Evolutionary conservation across 2,329 filamentous ascomycete species (phyloP).

Genomic region (Neopestalotiopsis rosae): DNA sequence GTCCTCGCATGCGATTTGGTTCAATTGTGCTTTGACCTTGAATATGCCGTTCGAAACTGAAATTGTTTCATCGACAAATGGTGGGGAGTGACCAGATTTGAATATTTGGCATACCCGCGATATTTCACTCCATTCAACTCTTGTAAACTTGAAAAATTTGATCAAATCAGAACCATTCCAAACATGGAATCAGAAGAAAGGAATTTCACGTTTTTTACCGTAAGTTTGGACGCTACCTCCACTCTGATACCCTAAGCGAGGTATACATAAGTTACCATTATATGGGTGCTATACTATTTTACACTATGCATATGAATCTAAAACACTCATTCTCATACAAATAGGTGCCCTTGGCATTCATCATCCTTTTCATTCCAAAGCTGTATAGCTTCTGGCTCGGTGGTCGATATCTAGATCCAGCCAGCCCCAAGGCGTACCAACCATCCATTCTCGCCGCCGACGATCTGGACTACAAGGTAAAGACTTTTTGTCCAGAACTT

Average conservation of each 20-base stretch:
- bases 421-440: slow-evolving; percentile 22
- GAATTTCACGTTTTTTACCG: slow-evolving; percentile 21
- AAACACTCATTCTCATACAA: too few species aligned
- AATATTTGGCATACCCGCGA: neutral
- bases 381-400: slow-evolving; percentile 23
- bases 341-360: slow-evolving; percentile 24
- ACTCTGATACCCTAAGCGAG: too few species aligned
- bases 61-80: neutral
- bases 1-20: neutral
- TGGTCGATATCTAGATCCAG: slow-evolving; percentile 22
- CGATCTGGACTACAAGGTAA: slow-evolving; percentile 21
- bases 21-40: neutral
- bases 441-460: slow-evolving; percentile 22
- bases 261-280: too few species aligned
- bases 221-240: neutral
- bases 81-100: neutral
- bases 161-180: neutral
- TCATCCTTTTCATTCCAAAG: slow-evolving; percentile 24
- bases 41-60: neutral
- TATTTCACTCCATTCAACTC: neutral
- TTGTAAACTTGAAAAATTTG: neutral
- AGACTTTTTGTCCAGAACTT: neutral
- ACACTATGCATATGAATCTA: too few species aligned
- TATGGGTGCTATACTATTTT: too few species aligned
- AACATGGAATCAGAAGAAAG: slow-evolving; percentile 13